Conservation (phyloP, 2,329 filamentous ascomycete species). For the Zasmidium cellare region DNA sequence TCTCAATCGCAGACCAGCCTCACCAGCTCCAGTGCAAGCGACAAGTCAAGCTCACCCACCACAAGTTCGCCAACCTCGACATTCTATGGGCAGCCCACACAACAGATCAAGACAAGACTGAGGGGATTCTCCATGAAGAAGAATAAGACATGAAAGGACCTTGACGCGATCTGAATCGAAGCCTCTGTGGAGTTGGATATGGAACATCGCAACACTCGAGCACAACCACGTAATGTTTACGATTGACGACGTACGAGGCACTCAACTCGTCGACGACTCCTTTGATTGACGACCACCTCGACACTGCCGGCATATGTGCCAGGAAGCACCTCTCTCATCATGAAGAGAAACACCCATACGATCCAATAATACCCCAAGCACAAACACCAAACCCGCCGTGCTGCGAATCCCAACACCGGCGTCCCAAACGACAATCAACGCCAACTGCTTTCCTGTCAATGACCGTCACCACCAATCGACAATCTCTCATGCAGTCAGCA, state of each 20-base stretch:
- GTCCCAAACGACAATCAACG: background rate
- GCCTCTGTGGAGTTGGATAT: background rate
- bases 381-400: background rate
- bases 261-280: background rate
- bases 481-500: background rate
- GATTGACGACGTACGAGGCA: background rate
- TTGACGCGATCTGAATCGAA: background rate
- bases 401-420: background rate
- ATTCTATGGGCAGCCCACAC: conserved; percentile 7
- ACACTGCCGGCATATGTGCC: background rate
- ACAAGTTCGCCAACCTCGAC: conserved; percentile 7
- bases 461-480: background rate
- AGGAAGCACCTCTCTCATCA: no score
- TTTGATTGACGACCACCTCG: background rate
- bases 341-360: background rate
- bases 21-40: conserved; percentile 15
- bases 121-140: conserved; percentile 21
- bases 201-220: background rate
- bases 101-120: conserved; percentile 16
- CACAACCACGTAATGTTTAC: conserved; percentile 1
- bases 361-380: no score
- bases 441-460: background rate
- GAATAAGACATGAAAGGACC: conserved; percentile 7
- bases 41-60: conserved; percentile 17
- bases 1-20: conserved; percentile 30